These are phyloP conservation scores for Helianthus annuus DNA, from an alignment of 129 eudicot genomes.

Conservation along the genomic window DNA sequence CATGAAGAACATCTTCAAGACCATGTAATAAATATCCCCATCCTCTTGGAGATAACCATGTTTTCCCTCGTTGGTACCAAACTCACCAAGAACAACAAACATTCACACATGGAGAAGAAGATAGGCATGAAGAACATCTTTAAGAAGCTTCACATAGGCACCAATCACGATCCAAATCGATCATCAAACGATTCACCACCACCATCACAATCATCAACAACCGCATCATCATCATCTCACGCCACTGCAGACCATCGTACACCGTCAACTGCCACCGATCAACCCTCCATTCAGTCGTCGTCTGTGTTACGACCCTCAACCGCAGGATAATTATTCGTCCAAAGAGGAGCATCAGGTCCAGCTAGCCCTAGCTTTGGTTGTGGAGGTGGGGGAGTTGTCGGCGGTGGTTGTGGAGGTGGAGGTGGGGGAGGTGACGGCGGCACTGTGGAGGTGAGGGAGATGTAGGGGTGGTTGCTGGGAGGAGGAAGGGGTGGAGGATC, in stretches of 20 bases:
- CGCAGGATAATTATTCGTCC: slow-evolving; percentile 64
- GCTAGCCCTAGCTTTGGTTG: slow-evolving; percentile 70
- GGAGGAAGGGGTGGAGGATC: too few species aligned
- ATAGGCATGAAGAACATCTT: slow-evolving; percentile 87
- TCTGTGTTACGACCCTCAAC: slow-evolving; percentile 26
- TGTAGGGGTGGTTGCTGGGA: too few species aligned
- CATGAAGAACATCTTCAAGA: too few species aligned
- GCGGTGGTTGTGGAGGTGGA: too few species aligned
- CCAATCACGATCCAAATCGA: slow-evolving; percentile 78
- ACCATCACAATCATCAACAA: neutral
- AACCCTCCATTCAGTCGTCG: slow-evolving; percentile 23
- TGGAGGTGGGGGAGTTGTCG: too few species aligned
- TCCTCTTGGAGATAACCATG: neutral
- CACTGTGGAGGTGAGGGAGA: too few species aligned
- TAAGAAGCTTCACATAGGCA: slow-evolving; percentile 79
- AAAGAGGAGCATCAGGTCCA: slow-evolving; percentile 96
- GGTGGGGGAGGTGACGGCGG: too few species aligned
- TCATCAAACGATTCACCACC: slow-evolving; percentile 51
- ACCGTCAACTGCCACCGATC: slow-evolving; percentile 9
- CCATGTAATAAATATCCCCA: neutral
- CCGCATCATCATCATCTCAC: slow-evolving; percentile 34
- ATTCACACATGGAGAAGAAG: slow-evolving; percentile 40
- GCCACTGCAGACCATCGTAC: slow-evolving; percentile 36
- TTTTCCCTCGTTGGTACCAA: slow-evolving; percentile 38
- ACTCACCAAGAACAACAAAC: neutral